Evolutionary conservation across 148 eudicot genomes (phyloP).

Genomic region (Diospyros lotus): DNA sequence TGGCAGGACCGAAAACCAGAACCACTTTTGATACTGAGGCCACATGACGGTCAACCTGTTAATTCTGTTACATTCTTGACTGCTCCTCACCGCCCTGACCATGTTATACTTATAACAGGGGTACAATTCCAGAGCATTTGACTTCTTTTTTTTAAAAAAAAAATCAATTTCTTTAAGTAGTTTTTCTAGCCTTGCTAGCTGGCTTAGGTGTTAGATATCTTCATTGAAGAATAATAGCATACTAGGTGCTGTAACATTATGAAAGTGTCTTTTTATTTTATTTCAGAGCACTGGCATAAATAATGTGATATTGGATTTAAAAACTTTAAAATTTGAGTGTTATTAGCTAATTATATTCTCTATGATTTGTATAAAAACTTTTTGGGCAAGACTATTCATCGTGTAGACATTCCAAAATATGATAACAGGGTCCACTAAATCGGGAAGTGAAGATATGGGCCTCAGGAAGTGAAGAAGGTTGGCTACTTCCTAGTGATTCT

Average conservation of each 20-base stretch:
- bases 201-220: neutral
- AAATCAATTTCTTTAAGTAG: conserved; percentile 2
- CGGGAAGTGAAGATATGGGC: conserved; percentile 92
- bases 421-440: conserved; percentile 73
- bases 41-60: conserved; percentile 92
- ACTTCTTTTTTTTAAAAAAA: neutral
- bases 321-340: neutral
- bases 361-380: neutral
- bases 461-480: conserved; percentile 92
- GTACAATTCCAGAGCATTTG: conserved; percentile 33
- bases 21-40: conserved; percentile 79
- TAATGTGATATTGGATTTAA: neutral
- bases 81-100: conserved; percentile 85
- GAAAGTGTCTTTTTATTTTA: conserved; percentile 6
- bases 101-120: conserved; percentile 84
- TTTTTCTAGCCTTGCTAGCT: conserved; percentile 3
- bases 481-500: conserved; percentile 96
- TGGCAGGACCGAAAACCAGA: conserved; percentile 87
- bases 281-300: neutral
- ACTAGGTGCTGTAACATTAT: neutral
- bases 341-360: neutral
- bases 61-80: conserved; percentile 85
- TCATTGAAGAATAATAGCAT: neutral
- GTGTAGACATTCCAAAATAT: conserved; percentile 4
- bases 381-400: neutral